Evolutionary conservation across 106 monocot species (phyloP), one percentile per base, ranked within the genome.

Genomic region (Gastrodia elata): DNA sequence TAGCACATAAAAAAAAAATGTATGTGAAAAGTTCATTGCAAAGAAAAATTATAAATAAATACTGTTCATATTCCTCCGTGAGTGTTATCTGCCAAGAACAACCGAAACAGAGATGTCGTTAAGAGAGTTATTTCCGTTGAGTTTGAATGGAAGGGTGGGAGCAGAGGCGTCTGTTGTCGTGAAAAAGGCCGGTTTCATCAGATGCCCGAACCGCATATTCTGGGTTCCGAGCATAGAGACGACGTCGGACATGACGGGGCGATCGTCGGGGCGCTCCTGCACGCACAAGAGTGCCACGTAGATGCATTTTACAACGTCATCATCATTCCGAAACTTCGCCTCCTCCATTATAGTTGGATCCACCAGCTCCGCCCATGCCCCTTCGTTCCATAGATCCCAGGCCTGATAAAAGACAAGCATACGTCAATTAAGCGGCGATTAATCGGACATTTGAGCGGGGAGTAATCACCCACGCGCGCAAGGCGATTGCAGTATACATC

Each of bases 271-370:
- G 11, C 55, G 70, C n/a, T 83, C 83, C 71, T 86, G 86, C 0
- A 86, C 80, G 8, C 83, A 86, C 16, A 83, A 8, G 9, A 86
- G 71, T 6, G 77, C 82, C 7, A 77, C 71, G 20, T 83, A 73
- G 25, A 86, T 80, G 77, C 83, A 83, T 48, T 71, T 82, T 18
- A 39, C 27, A 2, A 65, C 24, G 40, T 83, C 80, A 11, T 83
- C 80, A 11, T 9, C 4, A 7, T 13, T 2, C 30, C 25, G 42
- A 34, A 20, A 70, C 13, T 20, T 15, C 3, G 70, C 11, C 10
- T 36, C 49, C n/a, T n/a, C n/a, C n/a, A n/a, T n/a, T 38, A 86
- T 15, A 20, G 52, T 5, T n/a, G 52, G 52, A 52, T 52, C 52
- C 20, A 52, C 52, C 18, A 52, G 5, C 22, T 22, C 52, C 52